Percentiles rank a stretch among this genome's conserved stretches.
Conservation (phyloP, 805 yeast species). For the Barnettozyma vustinii region DNA sequence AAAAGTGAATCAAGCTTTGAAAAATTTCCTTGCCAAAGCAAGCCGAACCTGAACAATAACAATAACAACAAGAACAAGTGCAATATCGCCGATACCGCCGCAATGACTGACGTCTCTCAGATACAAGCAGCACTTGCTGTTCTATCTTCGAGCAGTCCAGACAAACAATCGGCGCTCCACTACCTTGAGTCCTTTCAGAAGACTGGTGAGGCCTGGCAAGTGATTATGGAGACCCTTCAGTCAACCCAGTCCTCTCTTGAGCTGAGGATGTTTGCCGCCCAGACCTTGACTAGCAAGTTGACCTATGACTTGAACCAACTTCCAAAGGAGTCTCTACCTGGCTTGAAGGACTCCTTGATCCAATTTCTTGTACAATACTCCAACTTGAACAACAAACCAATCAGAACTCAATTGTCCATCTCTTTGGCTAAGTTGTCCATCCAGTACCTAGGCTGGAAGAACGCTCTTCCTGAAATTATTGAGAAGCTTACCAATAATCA, state of each 20-base stretch:
- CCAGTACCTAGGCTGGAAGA: conserved; percentile 68
- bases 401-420: conserved; percentile 79
- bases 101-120: conserved; percentile 7
- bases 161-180: conserved; percentile 40
- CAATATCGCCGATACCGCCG: background rate
- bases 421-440: conserved; percentile 79
- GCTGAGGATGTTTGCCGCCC: conserved; percentile 79
- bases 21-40: background rate
- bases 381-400: conserved; percentile 39
- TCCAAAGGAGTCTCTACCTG: conserved; percentile 48
- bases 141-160: conserved; percentile 22
- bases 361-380: conserved; percentile 48
- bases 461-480: conserved; percentile 66
- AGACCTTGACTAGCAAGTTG: conserved; percentile 78
- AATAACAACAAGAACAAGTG: background rate
- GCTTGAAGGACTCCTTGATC: conserved; percentile 66
- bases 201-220: conserved; percentile 74
- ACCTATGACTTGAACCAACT: conserved; percentile 82
- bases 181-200: conserved; percentile 81
- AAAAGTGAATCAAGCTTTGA: background rate
- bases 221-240: conserved; percentile 51
- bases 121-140: conserved; percentile 22
- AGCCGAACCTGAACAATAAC: background rate
- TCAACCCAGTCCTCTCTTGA: conserved; percentile 35
- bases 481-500: conserved; percentile 32